phyloP scores from a whole-genome alignment of 2,329 filamentous ascomycete species.

The Trichoderma semiorbis region DNA sequence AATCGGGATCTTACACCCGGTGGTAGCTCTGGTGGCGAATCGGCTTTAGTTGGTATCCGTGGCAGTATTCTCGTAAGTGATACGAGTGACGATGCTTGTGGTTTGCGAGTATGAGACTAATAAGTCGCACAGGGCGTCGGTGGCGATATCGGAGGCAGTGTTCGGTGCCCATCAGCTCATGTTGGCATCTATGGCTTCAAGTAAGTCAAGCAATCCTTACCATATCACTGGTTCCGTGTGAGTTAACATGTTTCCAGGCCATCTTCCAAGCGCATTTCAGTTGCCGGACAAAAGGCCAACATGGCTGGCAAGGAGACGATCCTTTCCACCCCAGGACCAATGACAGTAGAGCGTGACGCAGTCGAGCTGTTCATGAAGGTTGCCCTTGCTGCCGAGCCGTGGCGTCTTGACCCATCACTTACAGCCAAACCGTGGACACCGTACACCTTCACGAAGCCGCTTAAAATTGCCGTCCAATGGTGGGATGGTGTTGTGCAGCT shows the following conservation, averaged over 20 bases:
- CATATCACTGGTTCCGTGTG: background rate
- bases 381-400: conserved; percentile 30
- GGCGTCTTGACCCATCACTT: conserved; percentile 33
- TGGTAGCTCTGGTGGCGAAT: conserved; percentile 60
- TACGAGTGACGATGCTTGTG: conserved; percentile 3
- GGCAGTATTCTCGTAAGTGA: conserved; percentile 37
- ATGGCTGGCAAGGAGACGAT: conserved; percentile 38
- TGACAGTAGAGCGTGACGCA: conserved; percentile 34
- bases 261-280: conserved; percentile 30
- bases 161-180: conserved; percentile 36
- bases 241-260: conserved; percentile 16
- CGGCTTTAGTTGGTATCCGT: conserved; percentile 38
- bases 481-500: conserved; percentile 58
- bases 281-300: conserved; percentile 25
- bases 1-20: conserved; percentile 60
- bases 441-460: conserved; percentile 37
- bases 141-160: conserved; percentile 41
- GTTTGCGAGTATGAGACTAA: background rate
- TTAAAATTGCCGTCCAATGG: conserved; percentile 59
- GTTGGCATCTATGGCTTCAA: conserved; percentile 19
- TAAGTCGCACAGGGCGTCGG: conserved; percentile 31
- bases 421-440: conserved; percentile 34
- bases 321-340: conserved; percentile 31
- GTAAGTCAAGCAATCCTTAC: background rate
- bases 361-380: conserved; percentile 37